Evolutionary conservation across 2,329 filamentous ascomycete species (phyloP), one percentile per base, ranked within the genome.

Genomic region (Cladobotryum mycophilum): DNA sequence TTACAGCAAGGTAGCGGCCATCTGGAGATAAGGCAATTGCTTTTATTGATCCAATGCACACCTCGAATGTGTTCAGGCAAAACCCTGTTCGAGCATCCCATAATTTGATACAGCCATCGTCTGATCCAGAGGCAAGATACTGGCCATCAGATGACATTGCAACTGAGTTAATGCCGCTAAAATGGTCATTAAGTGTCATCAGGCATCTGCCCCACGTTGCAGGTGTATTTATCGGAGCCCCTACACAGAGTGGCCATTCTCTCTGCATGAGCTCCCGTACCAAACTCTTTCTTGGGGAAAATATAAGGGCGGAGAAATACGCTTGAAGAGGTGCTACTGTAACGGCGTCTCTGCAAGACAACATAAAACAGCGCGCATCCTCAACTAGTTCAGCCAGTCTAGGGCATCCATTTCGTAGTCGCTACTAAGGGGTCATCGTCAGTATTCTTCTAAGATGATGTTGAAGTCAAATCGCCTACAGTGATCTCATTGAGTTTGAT

Each of bases 261-360:
- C 22, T 20, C 47, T 15, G n/a, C 17, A 49, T 53, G 5, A 49
- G n/a, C 8, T 41, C 38, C 48, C 57, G 41, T 4, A 60, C 45
- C 3, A 57, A 5, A 47, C 60, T 66, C 2, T 47, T 20, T 1
- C 44, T 40, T 30, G 66, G 68, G 42, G 59, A 61, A 52, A 70
- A 70, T 45, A 60, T 54, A 18, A 59, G 63, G 7, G 52, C 65
- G 14, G 56, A 65, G 14, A 47, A 56, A 51, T 71, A 71, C n/a
- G 59, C 45, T 53, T 71, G 67, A 3, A 61, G 55, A 25, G 66
- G 59, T n/a, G 56, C 42, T 4, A 51, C 56, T 36, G 64, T 50
- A 41, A 69, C 61, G 34, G 58, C 41, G 41, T 38, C 37, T 58
- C 57, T 59, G 50, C 51, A 44, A 56, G 51, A 48, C 13, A 56